phyloP scores from a whole-genome alignment of 495 filamentous ascomycete species.

The Jackrogersella multiformis region DNA sequence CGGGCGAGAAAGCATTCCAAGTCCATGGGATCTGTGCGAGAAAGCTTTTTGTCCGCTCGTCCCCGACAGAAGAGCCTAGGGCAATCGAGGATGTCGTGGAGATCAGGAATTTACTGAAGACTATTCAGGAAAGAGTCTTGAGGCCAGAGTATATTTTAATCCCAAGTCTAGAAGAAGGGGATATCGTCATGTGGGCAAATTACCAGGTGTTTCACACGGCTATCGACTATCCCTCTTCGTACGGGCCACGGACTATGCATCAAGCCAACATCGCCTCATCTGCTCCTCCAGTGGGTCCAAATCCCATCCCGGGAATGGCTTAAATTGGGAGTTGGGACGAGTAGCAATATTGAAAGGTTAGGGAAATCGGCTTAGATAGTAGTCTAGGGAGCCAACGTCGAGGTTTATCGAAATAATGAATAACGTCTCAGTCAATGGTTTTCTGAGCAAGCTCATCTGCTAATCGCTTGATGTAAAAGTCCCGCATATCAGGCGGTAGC shows the following conservation, averaged over 20 bases:
- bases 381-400: not conserved
- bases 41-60: slow-evolving; percentile 49
- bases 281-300: slow-evolving; percentile 24
- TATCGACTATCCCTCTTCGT: slow-evolving; percentile 47
- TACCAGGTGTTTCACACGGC: slow-evolving; percentile 50
- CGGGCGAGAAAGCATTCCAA: slow-evolving; percentile 51
- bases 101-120: slow-evolving; percentile 41
- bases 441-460: slow-evolving; percentile 70
- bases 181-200: slow-evolving; percentile 51
- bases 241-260: slow-evolving; percentile 50
- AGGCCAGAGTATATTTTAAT: slow-evolving; percentile 44
- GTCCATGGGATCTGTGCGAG: slow-evolving; percentile 52
- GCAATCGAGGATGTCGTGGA: slow-evolving; percentile 47
- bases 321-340: not conserved
- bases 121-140: slow-evolving; percentile 39
- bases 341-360: not conserved
- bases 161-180: slow-evolving; percentile 44
- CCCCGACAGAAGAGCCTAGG: slow-evolving; percentile 41
- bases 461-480: slow-evolving; percentile 80
- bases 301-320: slow-evolving; percentile 16
- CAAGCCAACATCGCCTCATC: slow-evolving; percentile 49
- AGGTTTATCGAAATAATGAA: not conserved
- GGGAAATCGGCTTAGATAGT: not conserved
- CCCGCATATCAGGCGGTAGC: slow-evolving; percentile 70
- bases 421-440: not conserved